Percentiles rank a stretch among this genome's conserved stretches.
Evolutionary conservation across 768 basidiomycete species (phyloP).

Genomic region (Dictyophora rubrovolvata): DNA sequence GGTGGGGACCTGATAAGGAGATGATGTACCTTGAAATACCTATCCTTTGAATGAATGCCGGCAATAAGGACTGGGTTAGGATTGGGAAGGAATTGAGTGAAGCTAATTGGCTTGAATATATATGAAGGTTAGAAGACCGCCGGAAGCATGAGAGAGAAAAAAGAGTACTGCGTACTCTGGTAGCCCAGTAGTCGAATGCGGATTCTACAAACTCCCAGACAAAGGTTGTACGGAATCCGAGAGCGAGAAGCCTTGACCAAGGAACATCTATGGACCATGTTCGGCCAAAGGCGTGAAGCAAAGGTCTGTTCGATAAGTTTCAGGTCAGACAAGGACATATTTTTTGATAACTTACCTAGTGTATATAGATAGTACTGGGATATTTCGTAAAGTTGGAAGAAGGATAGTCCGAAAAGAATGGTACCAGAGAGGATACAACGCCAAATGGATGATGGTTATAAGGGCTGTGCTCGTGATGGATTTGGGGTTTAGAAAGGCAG

Average conservation of each 20-base stretch:
- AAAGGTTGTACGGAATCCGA: conserved; percentile 41
- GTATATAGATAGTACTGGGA: not conserved
- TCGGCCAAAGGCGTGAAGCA: not conserved
- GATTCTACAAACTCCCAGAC: conserved; percentile 57
- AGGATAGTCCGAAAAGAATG: not conserved
- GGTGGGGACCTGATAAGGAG: not conserved
- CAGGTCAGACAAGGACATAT: not conserved
- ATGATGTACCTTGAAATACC: conserved; percentile 23
- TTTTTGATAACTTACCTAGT: not conserved
- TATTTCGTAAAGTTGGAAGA: conserved; percentile 4
- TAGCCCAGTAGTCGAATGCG: conserved; percentile 48
- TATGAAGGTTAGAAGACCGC: not conserved
- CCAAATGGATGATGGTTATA: conserved; percentile 1
- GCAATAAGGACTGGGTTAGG: conserved; percentile 50
- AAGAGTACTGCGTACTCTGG: conserved; percentile 34
- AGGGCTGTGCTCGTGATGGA: not conserved
- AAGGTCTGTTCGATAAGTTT: not conserved
- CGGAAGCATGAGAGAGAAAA: not conserved
- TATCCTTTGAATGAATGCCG: conserved; percentile 46
- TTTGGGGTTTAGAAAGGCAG: not conserved
- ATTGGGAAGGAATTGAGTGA: conserved; percentile 37
- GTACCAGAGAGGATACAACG: conserved; percentile 4
- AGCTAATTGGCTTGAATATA: conserved; percentile 33
- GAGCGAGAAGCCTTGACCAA: conserved; percentile 39
- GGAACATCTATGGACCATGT: conserved; percentile 9